Percentiles rank a stretch among this genome's conserved stretches.
Conservation (phyloP, 1,139 yeast species). For the Taiozyma onychis region DNA sequence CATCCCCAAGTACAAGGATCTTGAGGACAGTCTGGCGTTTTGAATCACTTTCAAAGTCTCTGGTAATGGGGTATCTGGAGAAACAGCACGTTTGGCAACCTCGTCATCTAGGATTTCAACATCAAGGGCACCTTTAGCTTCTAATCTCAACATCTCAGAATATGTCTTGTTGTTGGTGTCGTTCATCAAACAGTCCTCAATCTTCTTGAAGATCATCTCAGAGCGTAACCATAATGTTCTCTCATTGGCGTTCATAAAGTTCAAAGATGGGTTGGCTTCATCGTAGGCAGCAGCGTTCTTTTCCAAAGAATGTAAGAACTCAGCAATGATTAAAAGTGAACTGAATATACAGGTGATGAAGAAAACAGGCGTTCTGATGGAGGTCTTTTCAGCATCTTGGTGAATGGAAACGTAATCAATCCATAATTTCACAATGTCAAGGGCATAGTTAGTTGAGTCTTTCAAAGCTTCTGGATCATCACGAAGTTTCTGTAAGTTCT, state of each 20-base stretch:
- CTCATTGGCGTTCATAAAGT: slow-evolving; percentile 28
- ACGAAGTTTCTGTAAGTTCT: slow-evolving; percentile 35
- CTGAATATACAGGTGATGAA: slow-evolving; percentile 65
- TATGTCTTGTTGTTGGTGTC: slow-evolving; percentile 43
- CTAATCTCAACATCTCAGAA: slow-evolving; percentile 49
- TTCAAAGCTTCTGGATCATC: slow-evolving; percentile 52
- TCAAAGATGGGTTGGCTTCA: slow-evolving; percentile 10
- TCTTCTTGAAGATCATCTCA: slow-evolving; percentile 41
- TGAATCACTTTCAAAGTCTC: slow-evolving; percentile 39
- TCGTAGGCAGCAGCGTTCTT: slow-evolving; percentile 35
- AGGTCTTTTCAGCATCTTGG: slow-evolving; percentile 56
- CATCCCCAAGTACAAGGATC: slow-evolving; percentile 60
- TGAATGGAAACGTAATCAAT: slow-evolving; percentile 57
- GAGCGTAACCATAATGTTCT: slow-evolving; percentile 33
- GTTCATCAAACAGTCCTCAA: slow-evolving; percentile 46
- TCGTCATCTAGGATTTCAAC: slow-evolving; percentile 41
- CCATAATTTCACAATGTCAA: slow-evolving; percentile 64
- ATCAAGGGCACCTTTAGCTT: slow-evolving; percentile 51
- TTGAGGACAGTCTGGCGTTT: slow-evolving; percentile 46
- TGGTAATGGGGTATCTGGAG: slow-evolving; percentile 34
- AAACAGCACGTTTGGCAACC: slow-evolving; percentile 36
- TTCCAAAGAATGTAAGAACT: slow-evolving; percentile 52
- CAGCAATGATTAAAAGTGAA: slow-evolving; percentile 54
- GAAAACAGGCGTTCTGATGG: slow-evolving; percentile 68
- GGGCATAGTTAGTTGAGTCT: slow-evolving; percentile 51